These are phyloP conservation scores for Calonectria fujianensis DNA, from an alignment of 2,329 filamentous ascomycete genomes.

Conservation along the genomic window DNA sequence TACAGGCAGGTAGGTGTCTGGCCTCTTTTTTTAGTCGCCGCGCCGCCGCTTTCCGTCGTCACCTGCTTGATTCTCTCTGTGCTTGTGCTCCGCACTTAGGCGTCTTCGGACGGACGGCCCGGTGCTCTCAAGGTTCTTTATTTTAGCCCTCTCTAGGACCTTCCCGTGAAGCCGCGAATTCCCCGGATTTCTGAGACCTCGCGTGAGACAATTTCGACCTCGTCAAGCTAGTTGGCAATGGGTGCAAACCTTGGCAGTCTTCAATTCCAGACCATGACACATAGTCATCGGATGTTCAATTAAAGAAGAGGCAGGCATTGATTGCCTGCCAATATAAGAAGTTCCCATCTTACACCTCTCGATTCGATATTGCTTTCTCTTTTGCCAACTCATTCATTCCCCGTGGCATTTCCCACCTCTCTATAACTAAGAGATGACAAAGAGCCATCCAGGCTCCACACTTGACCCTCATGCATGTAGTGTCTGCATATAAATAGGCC, in stretches of 20 bases:
- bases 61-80: slow-evolving; percentile 11
- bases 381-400: neutral
- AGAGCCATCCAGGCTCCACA: slow-evolving; percentile 18
- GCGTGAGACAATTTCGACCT: slow-evolving; percentile 15
- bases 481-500: slow-evolving; percentile 19
- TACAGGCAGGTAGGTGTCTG: slow-evolving; percentile 1
- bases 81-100: slow-evolving; percentile 28
- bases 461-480: neutral
- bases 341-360: neutral
- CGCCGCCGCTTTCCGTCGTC: slow-evolving; percentile 15
- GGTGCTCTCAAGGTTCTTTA: slow-evolving; percentile 32
- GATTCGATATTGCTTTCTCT: slow-evolving; percentile 1
- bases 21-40: slow-evolving; percentile 26
- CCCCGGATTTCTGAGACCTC: slow-evolving; percentile 23
- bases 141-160: neutral
- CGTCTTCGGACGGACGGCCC: slow-evolving; percentile 34
- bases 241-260: neutral
- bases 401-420: neutral
- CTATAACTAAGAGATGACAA: slow-evolving; percentile 3
- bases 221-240: slow-evolving; percentile 1
- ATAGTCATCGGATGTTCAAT: slow-evolving; percentile 11
- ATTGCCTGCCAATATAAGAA: slow-evolving; percentile 10
- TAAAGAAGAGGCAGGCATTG: slow-evolving; percentile 11
- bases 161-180: slow-evolving; percentile 35
- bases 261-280: slow-evolving; percentile 3